phyloP scores from a whole-genome alignment of 2,329 filamentous ascomycete genomes.

The Knufia petricola region DNA sequence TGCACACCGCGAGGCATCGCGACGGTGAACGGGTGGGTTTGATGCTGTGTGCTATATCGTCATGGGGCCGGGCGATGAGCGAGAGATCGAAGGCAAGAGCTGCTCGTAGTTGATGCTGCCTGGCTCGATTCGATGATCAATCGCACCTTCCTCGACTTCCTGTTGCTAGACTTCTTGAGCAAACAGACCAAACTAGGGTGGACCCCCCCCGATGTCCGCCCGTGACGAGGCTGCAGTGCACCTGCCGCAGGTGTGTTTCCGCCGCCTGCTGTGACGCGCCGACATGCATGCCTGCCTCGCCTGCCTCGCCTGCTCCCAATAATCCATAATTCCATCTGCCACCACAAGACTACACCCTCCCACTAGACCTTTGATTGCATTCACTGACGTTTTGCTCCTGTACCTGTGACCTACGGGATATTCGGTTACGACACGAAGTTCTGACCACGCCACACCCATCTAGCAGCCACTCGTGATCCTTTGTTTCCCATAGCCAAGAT shows the following conservation, averaged over 20 bases:
- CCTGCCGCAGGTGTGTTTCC: not conserved
- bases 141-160: not conserved
- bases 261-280: slow-evolving; percentile 2
- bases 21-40: not conserved
- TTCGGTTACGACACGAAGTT: not conserved
- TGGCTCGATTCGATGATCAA: not conserved
- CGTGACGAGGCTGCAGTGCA: slow-evolving; percentile 3
- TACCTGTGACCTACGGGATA: not conserved
- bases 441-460: not conserved
- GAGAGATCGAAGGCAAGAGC: not conserved
- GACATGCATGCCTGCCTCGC: slow-evolving; percentile 2
- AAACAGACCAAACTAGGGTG: not conserved
- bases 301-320: not conserved
- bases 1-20: slow-evolving; percentile 13
- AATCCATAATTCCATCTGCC: not conserved
- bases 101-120: not conserved
- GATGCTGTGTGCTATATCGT: not conserved
- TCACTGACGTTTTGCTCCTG: not conserved
- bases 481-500: slow-evolving; percentile 41
- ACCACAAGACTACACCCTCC: not conserved
- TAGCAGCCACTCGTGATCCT: not conserved
- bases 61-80: not conserved
- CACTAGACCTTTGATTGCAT: not conserved
- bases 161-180: not conserved
- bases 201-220: not conserved